Base-by-base conservation (phyloP, 495 filamentous ascomycete species). In the Annulohypoxylon bovei region DNA sequence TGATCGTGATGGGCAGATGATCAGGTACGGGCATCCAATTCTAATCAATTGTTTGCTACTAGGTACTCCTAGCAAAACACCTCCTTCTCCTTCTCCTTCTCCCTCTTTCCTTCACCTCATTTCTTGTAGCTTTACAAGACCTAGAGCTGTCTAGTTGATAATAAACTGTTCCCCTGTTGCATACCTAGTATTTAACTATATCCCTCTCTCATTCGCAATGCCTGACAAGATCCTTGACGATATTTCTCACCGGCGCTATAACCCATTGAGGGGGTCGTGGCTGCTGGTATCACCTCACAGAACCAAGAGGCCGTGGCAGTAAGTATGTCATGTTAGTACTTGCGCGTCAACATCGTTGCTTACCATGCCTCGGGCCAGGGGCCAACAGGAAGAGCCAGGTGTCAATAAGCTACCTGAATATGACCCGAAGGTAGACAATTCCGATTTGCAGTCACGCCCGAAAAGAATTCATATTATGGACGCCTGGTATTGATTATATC, bases 281-380 rank as follows among this genome's bases (percentile, higher is more conserved):
- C 84, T 99, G 57, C 84, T 99, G 12, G 95, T 98, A 14, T 98
- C 95, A 7, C 95, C 95, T 40, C 95, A 99, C 79, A 84, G 95
- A 57, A 97, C 93, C 64, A 97, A 98, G 86, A 87, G 95, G 62
- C 95, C 95, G 72, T 99, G 95, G 95, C 95, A 98, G 95, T 98
- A 82, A 88, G 93, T 87, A 11, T 55, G 16, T 64, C 20, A 54
- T 42, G 14, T 18, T 59, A 35, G 33, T 27, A 23, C 46, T 63
- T 46, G 25, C 47, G 12, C 42, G 20, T 64, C 28, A 22, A 42
- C 11, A 65, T 14, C 1, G 22, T 65, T 23, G 28, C 72, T 75
- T n/a, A 46, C 37, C 20, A 55, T 37, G 28, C 14, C 67, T 37
- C 16, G 16, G 8, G 37, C 3, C 49, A 98, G 94, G 85, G 95